These are phyloP conservation scores for Ustulina deusta DNA, from an alignment of 2,329 filamentous ascomycete species.

Conservation along the genomic window DNA sequence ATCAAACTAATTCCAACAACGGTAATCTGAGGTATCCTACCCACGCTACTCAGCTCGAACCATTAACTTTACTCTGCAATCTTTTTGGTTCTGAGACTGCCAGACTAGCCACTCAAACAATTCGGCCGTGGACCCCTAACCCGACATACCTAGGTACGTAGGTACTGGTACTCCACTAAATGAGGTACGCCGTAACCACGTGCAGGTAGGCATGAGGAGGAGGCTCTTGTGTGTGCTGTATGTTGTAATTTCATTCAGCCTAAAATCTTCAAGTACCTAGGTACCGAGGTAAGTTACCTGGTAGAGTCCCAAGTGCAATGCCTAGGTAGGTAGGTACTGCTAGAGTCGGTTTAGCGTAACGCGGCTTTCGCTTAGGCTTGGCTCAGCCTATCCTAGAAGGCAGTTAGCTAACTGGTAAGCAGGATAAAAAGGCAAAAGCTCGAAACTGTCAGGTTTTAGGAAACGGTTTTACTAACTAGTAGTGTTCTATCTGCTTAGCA, in stretches of 20 bases:
- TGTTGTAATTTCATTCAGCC: slow-evolving; percentile 12
- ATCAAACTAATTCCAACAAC: slow-evolving; percentile 1
- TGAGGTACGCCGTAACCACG: slow-evolving; percentile 18
- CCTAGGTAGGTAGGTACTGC: neutral
- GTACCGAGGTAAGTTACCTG: neutral
- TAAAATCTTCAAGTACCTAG: slow-evolving; percentile 8
- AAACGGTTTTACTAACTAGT: too few species aligned
- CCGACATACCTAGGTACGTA: neutral
- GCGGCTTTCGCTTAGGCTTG: too few species aligned
- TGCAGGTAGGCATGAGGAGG: too few species aligned
- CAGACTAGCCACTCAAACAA: neutral
- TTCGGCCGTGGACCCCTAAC: slow-evolving; percentile 8
- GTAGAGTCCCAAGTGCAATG: neutral
- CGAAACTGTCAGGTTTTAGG: too few species aligned
- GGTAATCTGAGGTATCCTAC: neutral
- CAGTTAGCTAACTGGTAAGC: too few species aligned
- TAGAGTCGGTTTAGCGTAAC: neutral
- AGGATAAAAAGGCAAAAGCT: too few species aligned
- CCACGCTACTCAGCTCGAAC: neutral
- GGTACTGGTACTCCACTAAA: slow-evolving; percentile 4
- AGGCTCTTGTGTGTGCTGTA: neutral
- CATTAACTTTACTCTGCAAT: neutral
- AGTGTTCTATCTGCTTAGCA: too few species aligned
- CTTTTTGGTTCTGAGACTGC: neutral
- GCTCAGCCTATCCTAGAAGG: too few species aligned